A percentile compares a stretch with the other conserved stretches of the same genome.
phyloP scores from a whole-genome alignment of 1,139 yeast species.

The Saccharomyces hybrid region DNA sequence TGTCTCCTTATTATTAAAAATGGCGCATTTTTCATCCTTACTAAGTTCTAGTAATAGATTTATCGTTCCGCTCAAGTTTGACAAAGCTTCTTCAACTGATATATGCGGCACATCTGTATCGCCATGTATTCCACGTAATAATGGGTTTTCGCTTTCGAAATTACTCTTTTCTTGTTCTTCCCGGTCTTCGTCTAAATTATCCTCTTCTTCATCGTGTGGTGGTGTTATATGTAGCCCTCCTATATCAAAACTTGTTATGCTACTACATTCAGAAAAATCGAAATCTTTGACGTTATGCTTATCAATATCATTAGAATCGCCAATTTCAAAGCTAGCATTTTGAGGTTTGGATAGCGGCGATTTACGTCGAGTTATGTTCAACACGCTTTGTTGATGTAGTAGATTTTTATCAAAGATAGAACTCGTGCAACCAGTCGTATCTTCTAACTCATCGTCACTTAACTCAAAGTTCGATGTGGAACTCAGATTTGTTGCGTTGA shows the following conservation, averaged over 20 bases:
- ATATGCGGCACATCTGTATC: constrained; percentile 1
- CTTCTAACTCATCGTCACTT: constrained; percentile 16
- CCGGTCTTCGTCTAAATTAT: too few relatives aligned
- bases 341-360: not conserved
- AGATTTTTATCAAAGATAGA: constrained; percentile 3
- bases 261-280: constrained; percentile 1
- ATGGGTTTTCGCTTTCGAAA: not conserved
- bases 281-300: not conserved
- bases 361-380: not conserved
- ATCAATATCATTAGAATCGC: not conserved
- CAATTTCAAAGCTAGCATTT: not conserved
- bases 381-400: constrained; percentile 1
- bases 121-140: not conserved
- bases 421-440: constrained; percentile 7
- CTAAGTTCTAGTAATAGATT: constrained; percentile 3
- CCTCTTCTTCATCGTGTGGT: not conserved
- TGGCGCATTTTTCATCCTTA: not conserved
- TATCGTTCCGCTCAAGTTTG: constrained; percentile 9
- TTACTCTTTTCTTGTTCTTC: not conserved
- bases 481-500: constrained; percentile 12
- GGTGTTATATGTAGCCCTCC: not conserved
- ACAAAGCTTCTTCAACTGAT: constrained; percentile 9
- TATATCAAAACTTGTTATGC: not conserved
- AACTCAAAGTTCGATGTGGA: constrained; percentile 23
- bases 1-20: not conserved